Base-by-base conservation (phyloP, 75 land plant species). In the Pinus albicaulis region DNA sequence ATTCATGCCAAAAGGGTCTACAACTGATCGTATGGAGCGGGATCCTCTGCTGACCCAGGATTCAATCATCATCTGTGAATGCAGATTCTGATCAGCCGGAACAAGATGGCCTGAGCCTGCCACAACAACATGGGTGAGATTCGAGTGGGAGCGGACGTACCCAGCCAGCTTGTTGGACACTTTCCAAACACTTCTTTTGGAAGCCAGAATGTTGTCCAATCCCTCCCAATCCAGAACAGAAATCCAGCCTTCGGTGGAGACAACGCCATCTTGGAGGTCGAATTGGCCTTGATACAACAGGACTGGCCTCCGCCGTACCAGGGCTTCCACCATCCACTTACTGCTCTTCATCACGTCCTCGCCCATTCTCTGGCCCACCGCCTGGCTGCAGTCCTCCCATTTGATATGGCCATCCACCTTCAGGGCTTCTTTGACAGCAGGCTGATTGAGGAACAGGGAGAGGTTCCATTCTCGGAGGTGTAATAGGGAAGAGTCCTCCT, bases 271-370 rank as follows among this genome's bases (percentile, higher is more conserved):
- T 63, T 82, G 55, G 59, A 95, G 74, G 76, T 95, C 98, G 34
- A 68, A 81, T 52, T 82, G 83, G 71, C 98, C 98, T 48, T 92
- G 93, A 69, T 90, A 95, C 31, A 31, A 31, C 31, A 31, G 31
- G 31, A 31, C 31, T 31, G 31, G 31, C 31, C 31, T 31, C 31
- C 31, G 31, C 31, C 31, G 31, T 31, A 31, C 31, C 31, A 31
- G 31, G 31, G 31, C 31, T 31, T 31, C 31, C 31, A 31, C 31
- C 31, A 31, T 31, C 31, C 31, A 31, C 31, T 31, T 31, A 31
- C 31, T 31, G 68, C 98, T 92, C 87, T 92, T 92, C 91, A 93
- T 93, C 59, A 88, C 82, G 73, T 95, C 95, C 0, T 53, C 79
- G 14, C 80, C 81, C 82, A 95, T 68, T n/a, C 78, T 85, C 5